Percentiles rank a stretch among this genome's conserved stretches.
phyloP scores from a whole-genome alignment of 352 stramenopile genomes.

The Discostella stelligera region DNA sequence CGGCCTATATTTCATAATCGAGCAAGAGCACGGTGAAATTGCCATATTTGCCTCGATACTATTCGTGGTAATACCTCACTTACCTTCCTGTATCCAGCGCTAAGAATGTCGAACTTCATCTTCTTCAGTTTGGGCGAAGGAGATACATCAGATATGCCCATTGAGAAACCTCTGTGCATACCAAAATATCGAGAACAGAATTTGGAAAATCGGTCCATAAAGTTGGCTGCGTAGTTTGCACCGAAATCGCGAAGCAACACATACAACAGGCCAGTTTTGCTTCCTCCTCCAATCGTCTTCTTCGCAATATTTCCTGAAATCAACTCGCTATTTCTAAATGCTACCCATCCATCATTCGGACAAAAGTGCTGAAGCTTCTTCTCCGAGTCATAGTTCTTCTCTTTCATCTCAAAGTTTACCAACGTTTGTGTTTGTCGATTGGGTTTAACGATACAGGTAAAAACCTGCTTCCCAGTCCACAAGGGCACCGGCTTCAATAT shows the following conservation, averaged over 20 bases:
- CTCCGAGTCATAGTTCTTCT: slow-evolving; percentile 92
- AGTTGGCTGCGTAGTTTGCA: slow-evolving; percentile 88
- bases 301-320: slow-evolving; percentile 98
- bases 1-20: slow-evolving; percentile 70
- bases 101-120: slow-evolving; percentile 93
- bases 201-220: slow-evolving; percentile 98
- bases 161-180: slow-evolving; percentile 97
- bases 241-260: slow-evolving; percentile 96
- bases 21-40: not conserved
- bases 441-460: slow-evolving; percentile 86
- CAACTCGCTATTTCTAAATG: slow-evolving; percentile 96
- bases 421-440: slow-evolving; percentile 86
- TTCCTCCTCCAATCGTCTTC: slow-evolving; percentile 97
- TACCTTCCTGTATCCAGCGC: slow-evolving; percentile 82
- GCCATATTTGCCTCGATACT: not conserved
- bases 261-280: slow-evolving; percentile 98
- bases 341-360: slow-evolving; percentile 96
- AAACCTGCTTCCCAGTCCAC: slow-evolving; percentile 99
- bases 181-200: slow-evolving; percentile 93
- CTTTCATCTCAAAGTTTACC: slow-evolving; percentile 88
- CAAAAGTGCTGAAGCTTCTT: slow-evolving; percentile 91
- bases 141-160: slow-evolving; percentile 99
- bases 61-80: slow-evolving; percentile 2
- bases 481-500: slow-evolving; percentile 88
- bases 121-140: slow-evolving; percentile 90